These are phyloP conservation scores for Beauveria australis DNA, from an alignment of 2,329 filamentous ascomycete genomes.

Conservation along the genomic window DNA sequence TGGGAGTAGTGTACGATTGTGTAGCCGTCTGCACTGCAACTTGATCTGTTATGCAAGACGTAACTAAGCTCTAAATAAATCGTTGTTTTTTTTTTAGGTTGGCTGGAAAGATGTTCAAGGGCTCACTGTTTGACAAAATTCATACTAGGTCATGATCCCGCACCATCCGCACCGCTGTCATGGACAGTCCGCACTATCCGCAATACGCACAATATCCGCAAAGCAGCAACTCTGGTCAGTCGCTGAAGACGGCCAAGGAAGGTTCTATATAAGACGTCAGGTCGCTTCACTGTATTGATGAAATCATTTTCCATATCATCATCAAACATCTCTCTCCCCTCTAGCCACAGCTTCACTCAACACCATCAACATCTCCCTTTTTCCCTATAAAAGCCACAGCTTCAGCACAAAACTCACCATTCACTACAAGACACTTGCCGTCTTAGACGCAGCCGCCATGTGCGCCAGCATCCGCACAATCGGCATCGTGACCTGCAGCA, in stretches of 20 bases:
- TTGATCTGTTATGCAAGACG: no score
- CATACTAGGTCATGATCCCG: not conserved
- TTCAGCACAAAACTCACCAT: not conserved
- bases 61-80: no score
- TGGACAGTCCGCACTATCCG: constrained; percentile 7
- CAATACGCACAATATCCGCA: constrained; percentile 4
- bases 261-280: not conserved
- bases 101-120: no score
- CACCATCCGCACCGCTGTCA: not conserved
- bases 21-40: no score
- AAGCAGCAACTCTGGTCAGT: constrained; percentile 1
- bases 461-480: constrained; percentile 16
- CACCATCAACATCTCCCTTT: no score
- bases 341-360: not conserved
- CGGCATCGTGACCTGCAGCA: constrained; percentile 30
- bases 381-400: no score
- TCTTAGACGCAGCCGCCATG: not conserved
- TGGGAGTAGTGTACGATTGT: no score
- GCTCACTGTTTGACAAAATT: no score
- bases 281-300: not conserved
- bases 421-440: not conserved
- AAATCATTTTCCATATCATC: not conserved
- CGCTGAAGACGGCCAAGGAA: not conserved
- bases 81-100: no score
- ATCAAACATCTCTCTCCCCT: not conserved